phyloP scores from a whole-genome alignment of 305 asterid species.

The Nicotiana rustica region DNA sequence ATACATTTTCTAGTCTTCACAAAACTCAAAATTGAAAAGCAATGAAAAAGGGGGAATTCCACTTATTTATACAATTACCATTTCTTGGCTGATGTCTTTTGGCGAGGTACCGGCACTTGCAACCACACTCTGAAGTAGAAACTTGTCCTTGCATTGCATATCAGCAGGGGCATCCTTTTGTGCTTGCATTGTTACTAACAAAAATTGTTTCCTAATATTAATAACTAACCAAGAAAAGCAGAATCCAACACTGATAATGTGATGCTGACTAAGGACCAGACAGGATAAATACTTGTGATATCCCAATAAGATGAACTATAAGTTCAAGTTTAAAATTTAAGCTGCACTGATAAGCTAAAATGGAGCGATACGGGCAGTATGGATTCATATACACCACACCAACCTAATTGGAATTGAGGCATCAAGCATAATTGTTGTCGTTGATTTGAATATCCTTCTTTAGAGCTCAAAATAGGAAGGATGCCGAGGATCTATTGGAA shows the following conservation, averaged over 20 bases:
- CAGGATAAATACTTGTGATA: not conserved
- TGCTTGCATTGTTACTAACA: slow-evolving; percentile 51
- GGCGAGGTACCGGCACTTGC: slow-evolving; percentile 45
- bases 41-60: not conserved
- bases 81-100: slow-evolving; percentile 46
- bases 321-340: not conserved
- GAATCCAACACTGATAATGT: not conserved
- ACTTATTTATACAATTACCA: slow-evolving; percentile 41
- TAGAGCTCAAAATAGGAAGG: not conserved
- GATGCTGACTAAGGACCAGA: not conserved
- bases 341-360: not conserved
- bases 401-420: not conserved
- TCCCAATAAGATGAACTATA: not conserved
- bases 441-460: not conserved
- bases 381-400: not conserved
- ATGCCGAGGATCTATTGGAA: too few relatives aligned
- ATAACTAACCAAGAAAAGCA: slow-evolving; percentile 22
- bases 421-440: not conserved
- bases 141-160: slow-evolving; percentile 52
- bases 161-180: slow-evolving; percentile 43
- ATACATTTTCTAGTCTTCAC: not conserved
- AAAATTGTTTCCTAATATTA: not conserved
- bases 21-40: not conserved
- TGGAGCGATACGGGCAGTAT: not conserved
- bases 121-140: slow-evolving; percentile 54